phyloP scores from a whole-genome alignment of 352 stramenopile species.

The Pythium sukuiense region DNA sequence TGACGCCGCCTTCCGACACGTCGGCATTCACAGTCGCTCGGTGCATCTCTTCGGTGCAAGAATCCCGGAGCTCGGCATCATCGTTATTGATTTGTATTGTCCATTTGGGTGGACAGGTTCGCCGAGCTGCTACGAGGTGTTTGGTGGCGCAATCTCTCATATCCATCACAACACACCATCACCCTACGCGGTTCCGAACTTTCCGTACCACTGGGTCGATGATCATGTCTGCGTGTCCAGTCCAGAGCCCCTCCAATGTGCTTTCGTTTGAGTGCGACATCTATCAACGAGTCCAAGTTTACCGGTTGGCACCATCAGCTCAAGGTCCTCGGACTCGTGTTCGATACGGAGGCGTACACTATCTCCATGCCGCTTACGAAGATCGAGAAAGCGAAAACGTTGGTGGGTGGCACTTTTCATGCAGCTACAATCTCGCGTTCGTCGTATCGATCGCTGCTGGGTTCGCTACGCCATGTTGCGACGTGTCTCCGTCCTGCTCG shows the following conservation, averaged over 20 bases:
- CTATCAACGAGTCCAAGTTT: conserved; percentile 34
- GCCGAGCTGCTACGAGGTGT: conserved; percentile 12
- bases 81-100: conserved; percentile 21
- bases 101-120: conserved; percentile 25
- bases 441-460: conserved; percentile 19
- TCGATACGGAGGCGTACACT: conserved; percentile 12
- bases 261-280: no score
- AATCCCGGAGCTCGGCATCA: conserved; percentile 2
- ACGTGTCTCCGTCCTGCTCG: conserved; percentile 20
- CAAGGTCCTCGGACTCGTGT: conserved; percentile 20
- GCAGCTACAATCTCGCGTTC: not conserved
- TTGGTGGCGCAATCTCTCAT: conserved; percentile 22
- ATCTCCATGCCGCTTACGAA: conserved; percentile 23
- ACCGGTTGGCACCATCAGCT: conserved; percentile 9
- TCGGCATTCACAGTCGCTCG: conserved; percentile 13
- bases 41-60: conserved; percentile 10
- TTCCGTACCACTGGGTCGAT: conserved; percentile 29
- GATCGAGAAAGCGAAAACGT: conserved; percentile 11
- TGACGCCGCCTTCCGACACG: conserved; percentile 13
- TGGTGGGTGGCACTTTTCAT: not conserved
- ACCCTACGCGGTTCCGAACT: not conserved
- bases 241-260: conserved; percentile 5
- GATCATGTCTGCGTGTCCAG: conserved; percentile 26
- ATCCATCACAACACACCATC: conserved; percentile 3
- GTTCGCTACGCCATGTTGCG: conserved; percentile 23